Base-by-base conservation (phyloP, 2,329 filamentous ascomycete genomes). In the Stemphylium beticola region DNA sequence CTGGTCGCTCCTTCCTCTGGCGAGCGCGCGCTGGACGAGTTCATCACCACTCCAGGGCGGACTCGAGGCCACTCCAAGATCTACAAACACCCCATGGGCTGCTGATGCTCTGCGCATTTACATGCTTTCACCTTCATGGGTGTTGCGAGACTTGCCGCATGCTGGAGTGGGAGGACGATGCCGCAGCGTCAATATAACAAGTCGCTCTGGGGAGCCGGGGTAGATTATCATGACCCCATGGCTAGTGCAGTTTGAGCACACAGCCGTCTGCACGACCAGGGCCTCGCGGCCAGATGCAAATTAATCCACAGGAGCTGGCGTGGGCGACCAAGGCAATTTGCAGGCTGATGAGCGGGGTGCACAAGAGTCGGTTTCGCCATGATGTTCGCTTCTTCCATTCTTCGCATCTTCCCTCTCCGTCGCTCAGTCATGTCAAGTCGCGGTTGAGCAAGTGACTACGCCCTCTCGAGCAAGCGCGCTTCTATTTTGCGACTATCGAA, bases 401-500 rank as follows among this genome's bases (percentile, higher is more conserved):
- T 7, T 11, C 9, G 8, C 10, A 10, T 29, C 10, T 9, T 29
- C 2, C 26, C 11, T 29, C 26, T 29, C 10, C 26, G 2, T 29
- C 26, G 10, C 26, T 29, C 26, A 29, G 26, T 29, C 26, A 29
- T 29, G 26, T 29, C 26, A 29, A 11, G 26, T 29, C 26, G 26
- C 10, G 26, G 8, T 10, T 29, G 26, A 29, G 26, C 26, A 29
- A 29, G 26, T 9, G 26, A 29, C 46, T 41, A 53, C 47, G 26
- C 40, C 48, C 36, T 32, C 38, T 49, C 41, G 33, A 49, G 48
- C 52, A 51, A 55, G 52, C 52, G 52, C 40, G 36, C 40, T 40
- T 60, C 61, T 67, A 67, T 68, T 63, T 63, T 62, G 62, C 53
- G 42, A 61, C 65, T 61, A 65, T 67, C 57, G 62, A 68, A 64